phyloP scores from a whole-genome alignment of 176 grass and related monocot species.

The Raddia guianensis region DNA sequence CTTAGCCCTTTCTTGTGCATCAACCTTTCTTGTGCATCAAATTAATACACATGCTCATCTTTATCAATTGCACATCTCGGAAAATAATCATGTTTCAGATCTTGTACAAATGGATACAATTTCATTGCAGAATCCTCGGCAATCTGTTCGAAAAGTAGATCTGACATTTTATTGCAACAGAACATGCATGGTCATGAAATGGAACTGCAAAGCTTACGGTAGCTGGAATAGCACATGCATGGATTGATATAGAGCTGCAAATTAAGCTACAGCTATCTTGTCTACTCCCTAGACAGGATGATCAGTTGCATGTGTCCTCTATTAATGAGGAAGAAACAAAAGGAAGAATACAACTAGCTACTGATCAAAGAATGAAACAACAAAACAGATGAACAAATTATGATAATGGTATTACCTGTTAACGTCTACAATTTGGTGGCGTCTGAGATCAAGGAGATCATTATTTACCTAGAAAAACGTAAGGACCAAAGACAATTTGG shows the following conservation, averaged over 20 bases:
- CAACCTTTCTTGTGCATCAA: not conserved
- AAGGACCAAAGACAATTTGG: not conserved
- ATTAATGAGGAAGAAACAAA: constrained; percentile 45
- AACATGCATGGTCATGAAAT: constrained; percentile 35
- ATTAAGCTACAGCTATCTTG: constrained; percentile 26
- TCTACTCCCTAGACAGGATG: constrained; percentile 43
- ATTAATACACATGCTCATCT: not conserved
- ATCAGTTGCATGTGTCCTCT: constrained; percentile 42
- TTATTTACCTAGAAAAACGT: constrained; percentile 16
- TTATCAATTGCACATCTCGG: not conserved
- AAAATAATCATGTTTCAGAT: not conserved
- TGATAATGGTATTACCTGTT: not conserved
- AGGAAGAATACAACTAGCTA: constrained; percentile 27
- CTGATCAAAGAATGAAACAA: constrained; percentile 16
- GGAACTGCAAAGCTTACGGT: constrained; percentile 17
- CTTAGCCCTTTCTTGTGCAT: too few species aligned
- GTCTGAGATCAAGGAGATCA: constrained; percentile 31
- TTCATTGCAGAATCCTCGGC: not conserved
- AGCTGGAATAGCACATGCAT: constrained; percentile 33
- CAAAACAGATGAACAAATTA: not conserved
- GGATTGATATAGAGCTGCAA: constrained; percentile 37
- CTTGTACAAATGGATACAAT: not conserved
- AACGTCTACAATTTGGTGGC: constrained; percentile 2
- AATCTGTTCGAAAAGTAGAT: not conserved
- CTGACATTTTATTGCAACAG: constrained; percentile 17